phyloP scores from a whole-genome alignment of 2,329 filamentous ascomycete species.

The Paramyrothecium roridum region DNA sequence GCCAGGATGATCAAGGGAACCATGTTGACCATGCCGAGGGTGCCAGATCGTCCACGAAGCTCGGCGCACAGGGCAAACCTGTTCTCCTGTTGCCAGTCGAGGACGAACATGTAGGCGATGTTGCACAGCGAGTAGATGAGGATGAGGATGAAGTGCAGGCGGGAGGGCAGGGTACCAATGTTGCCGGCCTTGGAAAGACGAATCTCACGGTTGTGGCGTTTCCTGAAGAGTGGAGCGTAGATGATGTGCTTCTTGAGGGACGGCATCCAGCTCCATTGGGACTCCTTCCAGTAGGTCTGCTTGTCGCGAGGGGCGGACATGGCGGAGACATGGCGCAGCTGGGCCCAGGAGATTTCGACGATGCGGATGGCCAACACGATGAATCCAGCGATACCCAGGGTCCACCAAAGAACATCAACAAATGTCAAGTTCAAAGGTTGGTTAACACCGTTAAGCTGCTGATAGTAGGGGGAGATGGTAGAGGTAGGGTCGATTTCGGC shows the following conservation, averaged over 20 bases:
- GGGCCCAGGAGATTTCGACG: constrained; percentile 49
- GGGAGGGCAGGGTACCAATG: constrained; percentile 61
- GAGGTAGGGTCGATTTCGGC: constrained; percentile 32
- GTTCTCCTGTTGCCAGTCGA: constrained; percentile 58
- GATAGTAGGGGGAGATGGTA: constrained; percentile 54
- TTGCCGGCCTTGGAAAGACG: constrained; percentile 58
- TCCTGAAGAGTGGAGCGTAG: constrained; percentile 60
- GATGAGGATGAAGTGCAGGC: constrained; percentile 59
- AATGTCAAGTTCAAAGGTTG: constrained; percentile 56
- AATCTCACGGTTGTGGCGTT: constrained; percentile 67
- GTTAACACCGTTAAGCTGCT: constrained; percentile 57
- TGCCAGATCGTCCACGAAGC: constrained; percentile 80
- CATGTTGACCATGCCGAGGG: constrained; percentile 84
- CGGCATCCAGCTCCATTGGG: constrained; percentile 60
- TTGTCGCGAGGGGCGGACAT: constrained; percentile 50
- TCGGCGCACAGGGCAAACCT: constrained; percentile 70
- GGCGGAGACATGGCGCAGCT: constrained; percentile 56
- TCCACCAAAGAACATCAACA: constrained; percentile 58
- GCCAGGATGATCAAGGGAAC: constrained; percentile 86
- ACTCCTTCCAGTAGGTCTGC: constrained; percentile 57
- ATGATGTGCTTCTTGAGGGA: constrained; percentile 57
- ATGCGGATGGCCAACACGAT: constrained; percentile 52
- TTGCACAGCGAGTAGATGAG: constrained; percentile 58
- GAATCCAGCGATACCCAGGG: constrained; percentile 52
- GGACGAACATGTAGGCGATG: constrained; percentile 57